Evolutionary conservation across 1,139 yeast species (phyloP).

Genomic region (Candida sp.): DNA sequence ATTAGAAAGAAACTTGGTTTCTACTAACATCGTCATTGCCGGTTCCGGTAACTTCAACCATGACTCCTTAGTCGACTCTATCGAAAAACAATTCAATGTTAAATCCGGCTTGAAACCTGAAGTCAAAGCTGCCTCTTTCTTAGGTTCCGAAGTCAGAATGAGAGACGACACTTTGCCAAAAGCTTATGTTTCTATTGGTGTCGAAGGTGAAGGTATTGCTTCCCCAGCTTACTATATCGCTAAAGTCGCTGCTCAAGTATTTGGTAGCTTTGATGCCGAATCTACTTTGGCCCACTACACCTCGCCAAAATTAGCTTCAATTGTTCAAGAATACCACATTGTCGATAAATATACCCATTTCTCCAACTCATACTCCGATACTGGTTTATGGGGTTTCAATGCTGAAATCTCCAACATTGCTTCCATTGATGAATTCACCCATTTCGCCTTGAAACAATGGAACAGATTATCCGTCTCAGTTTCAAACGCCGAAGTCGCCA

Average conservation of each 20-base stretch:
- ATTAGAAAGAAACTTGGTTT: slow-evolving; percentile 52
- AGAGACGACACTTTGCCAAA: slow-evolving; percentile 85
- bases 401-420: slow-evolving; percentile 58
- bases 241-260: slow-evolving; percentile 69
- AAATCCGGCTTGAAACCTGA: slow-evolving; percentile 56
- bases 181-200: slow-evolving; percentile 75
- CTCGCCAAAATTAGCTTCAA: slow-evolving; percentile 82
- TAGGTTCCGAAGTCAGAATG: slow-evolving; percentile 83
- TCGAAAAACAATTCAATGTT: slow-evolving; percentile 48
- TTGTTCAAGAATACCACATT: slow-evolving; percentile 68
- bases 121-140: slow-evolving; percentile 54
- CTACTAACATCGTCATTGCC: slow-evolving; percentile 65
- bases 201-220: slow-evolving; percentile 59
- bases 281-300: slow-evolving; percentile 61
- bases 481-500: slow-evolving; percentile 72
- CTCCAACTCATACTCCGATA: slow-evolving; percentile 67
- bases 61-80: slow-evolving; percentile 62
- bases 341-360: slow-evolving; percentile 71
- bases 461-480: slow-evolving; percentile 75
- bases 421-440: slow-evolving; percentile 69
- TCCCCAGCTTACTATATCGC: slow-evolving; percentile 69
- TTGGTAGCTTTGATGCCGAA: slow-evolving; percentile 55
- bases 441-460: slow-evolving; percentile 82
- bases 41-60: slow-evolving; percentile 73
- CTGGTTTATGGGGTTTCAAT: slow-evolving; percentile 82